Evolutionary conservation across 805 yeast species (phyloP).

Genomic region (Zygosaccharomyces bisporus): DNA sequence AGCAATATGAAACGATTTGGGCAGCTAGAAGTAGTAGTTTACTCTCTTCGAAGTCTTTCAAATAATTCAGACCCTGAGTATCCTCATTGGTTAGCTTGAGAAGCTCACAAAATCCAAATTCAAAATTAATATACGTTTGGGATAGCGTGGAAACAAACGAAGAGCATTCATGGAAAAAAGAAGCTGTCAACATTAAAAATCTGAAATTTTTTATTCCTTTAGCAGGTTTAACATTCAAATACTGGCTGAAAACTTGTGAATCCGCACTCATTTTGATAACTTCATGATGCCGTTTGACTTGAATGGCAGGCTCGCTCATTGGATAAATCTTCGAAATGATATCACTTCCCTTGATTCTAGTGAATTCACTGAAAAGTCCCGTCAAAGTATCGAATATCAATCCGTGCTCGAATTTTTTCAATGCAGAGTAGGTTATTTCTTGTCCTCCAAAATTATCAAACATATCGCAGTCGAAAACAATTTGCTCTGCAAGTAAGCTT

Average conservation of each 20-base stretch:
- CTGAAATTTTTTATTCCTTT: conserved; percentile 49
- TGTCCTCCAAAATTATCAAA: conserved; percentile 54
- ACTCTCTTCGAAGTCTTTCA: conserved; percentile 36
- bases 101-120: conserved; percentile 36
- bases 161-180: conserved; percentile 28
- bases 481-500: conserved; percentile 30
- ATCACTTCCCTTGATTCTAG: conserved; percentile 28
- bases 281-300: conserved; percentile 32
- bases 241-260: conserved; percentile 54
- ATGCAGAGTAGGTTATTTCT: conserved; percentile 42
- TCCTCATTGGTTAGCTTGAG: conserved; percentile 31
- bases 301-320: conserved; percentile 30
- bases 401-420: conserved; percentile 21
- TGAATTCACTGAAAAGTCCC: conserved; percentile 23
- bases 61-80: conserved; percentile 26
- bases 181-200: conserved; percentile 43
- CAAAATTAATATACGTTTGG: conserved; percentile 34
- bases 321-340: conserved; percentile 26
- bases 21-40: conserved; percentile 53
- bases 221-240: conserved; percentile 54
- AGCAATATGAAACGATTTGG: conserved; percentile 36
- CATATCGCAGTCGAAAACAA: conserved; percentile 41
- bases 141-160: conserved; percentile 32
- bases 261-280: conserved; percentile 44
- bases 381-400: conserved; percentile 22